Evolutionary conservation across 257 asterid genomes (phyloP).

Genomic region (Prunella vulgaris): DNA sequence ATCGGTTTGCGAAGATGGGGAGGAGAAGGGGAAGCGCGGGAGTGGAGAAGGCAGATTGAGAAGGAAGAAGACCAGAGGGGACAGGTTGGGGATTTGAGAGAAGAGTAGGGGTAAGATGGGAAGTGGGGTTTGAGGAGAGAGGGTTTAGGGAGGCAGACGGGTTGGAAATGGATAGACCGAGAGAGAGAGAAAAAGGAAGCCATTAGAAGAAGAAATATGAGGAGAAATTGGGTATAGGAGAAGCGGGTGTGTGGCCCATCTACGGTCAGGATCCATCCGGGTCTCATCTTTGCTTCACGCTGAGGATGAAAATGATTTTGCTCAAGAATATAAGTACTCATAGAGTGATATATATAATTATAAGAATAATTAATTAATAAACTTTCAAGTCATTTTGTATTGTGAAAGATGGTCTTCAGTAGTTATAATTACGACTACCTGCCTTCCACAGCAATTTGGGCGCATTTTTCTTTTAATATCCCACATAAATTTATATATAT

Average conservation of each 20-base stretch:
- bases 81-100: conserved; percentile 54
- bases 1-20: conserved; percentile 26
- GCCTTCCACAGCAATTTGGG: too few relatives aligned
- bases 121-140: conserved; percentile 18
- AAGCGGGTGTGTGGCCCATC: conserved; percentile 17
- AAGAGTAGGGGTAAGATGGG: conserved; percentile 26
- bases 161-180: conserved; percentile 46
- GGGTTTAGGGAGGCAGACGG: conserved; percentile 45
- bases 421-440: too few relatives aligned
- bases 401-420: too few relatives aligned
- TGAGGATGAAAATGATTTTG: not conserved
- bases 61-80: conserved; percentile 73
- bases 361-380: too few relatives aligned
- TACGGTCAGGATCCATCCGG: conserved; percentile 29
- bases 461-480: too few relatives aligned
- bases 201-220: conserved; percentile 25
- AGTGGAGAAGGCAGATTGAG: conserved; percentile 59
- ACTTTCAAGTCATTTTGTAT: too few relatives aligned
- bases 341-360: too few relatives aligned
- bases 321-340: too few relatives aligned
- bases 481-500: too few relatives aligned
- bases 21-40: conserved; percentile 26
- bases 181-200: conserved; percentile 42
- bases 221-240: conserved; percentile 7
- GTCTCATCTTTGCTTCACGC: conserved; percentile 16